Percentiles rank a stretch among this genome's conserved stretches.
These are phyloP conservation scores for Cordyceps farinosa DNA, from an alignment of 2,329 filamentous ascomycete species.

Conservation along the genomic window DNA sequence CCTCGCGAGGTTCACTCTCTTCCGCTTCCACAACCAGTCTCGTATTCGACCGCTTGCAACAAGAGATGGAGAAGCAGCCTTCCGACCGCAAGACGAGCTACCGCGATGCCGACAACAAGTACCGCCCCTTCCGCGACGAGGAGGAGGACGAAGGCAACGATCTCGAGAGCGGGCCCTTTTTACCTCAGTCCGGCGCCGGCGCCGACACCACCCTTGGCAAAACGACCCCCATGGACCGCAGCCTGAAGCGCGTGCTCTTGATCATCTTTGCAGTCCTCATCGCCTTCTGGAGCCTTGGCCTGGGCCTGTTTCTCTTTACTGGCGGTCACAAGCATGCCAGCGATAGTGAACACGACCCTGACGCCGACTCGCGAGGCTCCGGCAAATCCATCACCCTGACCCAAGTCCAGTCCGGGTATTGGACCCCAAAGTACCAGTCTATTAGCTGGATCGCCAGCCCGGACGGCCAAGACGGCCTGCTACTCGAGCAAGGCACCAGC, in stretches of 20 bases:
- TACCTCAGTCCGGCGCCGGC: conserved; percentile 36
- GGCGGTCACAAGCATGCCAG: conserved; percentile 65
- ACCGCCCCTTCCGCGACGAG: conserved; percentile 37
- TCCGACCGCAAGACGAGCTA: conserved; percentile 18
- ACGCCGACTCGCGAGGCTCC: conserved; percentile 59
- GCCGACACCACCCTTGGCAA: conserved; percentile 33
- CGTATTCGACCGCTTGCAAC: conserved; percentile 72
- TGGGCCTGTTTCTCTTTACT: conserved; percentile 62
- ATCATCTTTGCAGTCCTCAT: conserved; percentile 59
- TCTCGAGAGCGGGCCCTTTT: conserved; percentile 52
- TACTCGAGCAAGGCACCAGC: conserved; percentile 66
- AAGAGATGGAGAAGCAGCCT: conserved; percentile 41
- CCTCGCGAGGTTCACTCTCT: conserved; percentile 60
- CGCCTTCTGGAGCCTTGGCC: conserved; percentile 64
- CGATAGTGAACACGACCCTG: conserved; percentile 62
- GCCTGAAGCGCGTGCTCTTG: conserved; percentile 60
- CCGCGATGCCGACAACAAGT: conserved; percentile 33
- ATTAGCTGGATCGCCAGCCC: conserved; percentile 76
- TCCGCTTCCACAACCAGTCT: conserved; percentile 80
- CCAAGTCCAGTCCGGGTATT: conserved; percentile 64
- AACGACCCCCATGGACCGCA: conserved; percentile 63
- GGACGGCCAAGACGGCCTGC: conserved; percentile 74
- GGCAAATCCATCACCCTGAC: conserved; percentile 72
- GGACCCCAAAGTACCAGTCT: conserved; percentile 58
- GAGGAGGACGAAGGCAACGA: conserved; percentile 30